Evolutionary conservation across 2,329 filamentous ascomycete genomes (phyloP).

Genomic region (Neopestalotiopsis clavispora): DNA sequence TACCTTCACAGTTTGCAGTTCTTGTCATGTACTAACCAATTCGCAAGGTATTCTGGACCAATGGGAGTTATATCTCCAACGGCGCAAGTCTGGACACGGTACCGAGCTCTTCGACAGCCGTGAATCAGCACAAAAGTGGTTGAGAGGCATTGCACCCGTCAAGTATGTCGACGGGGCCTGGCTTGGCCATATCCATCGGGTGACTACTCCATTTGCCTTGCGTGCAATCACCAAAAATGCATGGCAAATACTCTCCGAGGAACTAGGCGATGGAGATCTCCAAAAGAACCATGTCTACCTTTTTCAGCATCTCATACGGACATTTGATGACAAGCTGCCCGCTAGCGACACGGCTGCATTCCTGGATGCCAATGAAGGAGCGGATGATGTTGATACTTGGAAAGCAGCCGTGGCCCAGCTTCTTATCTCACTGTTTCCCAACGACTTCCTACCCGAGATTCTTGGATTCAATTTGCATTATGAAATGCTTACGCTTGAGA

Average conservation of each 20-base stretch:
- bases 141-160: too few species aligned
- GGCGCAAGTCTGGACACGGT: too few species aligned
- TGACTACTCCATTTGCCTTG: neutral
- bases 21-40: too few species aligned
- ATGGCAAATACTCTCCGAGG: constrained; percentile 56
- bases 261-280: constrained; percentile 53
- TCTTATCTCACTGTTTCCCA: constrained; percentile 49
- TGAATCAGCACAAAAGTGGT: too few species aligned
- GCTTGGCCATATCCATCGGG: neutral
- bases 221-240: constrained; percentile 44
- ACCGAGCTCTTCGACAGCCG: too few species aligned
- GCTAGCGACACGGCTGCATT: neutral
- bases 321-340: neutral
- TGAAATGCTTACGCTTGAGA: constrained; percentile 38
- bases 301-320: constrained; percentile 24
- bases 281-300: constrained; percentile 48
- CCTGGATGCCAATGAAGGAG: neutral
- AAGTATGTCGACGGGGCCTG: neutral
- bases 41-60: too few species aligned
- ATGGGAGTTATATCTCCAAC: too few species aligned
- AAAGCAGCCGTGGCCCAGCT: constrained; percentile 45
- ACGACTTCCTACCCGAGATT: constrained; percentile 55
- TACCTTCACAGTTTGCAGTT: too few species aligned
- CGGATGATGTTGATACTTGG: constrained; percentile 41
- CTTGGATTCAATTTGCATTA: constrained; percentile 57